Evolutionary conservation across 192 early-diverging fungal species (phyloP), one percentile per base, ranked within the genome.

Genomic region (Linnemannia hyalina): DNA sequence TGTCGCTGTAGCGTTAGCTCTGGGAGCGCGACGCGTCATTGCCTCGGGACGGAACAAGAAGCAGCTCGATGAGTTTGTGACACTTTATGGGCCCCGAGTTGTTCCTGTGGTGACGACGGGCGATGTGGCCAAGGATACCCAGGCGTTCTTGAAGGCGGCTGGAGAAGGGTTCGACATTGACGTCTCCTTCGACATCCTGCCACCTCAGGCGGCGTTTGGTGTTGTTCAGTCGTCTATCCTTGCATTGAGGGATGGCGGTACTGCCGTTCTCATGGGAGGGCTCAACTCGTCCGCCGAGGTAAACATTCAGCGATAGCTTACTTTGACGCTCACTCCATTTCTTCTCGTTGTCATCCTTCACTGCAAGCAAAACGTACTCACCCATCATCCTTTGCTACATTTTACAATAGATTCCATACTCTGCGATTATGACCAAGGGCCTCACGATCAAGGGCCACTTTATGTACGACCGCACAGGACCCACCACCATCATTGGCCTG

Each of bases 21-120:
- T 85, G 75, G 88, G 88, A 47, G 88, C 82, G n/a, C 74, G 88
- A 18, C 78, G 78, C 15, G 80, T 88, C 26, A 41, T 88, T 11
- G 57, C 80, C 23, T 73, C 79, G 18, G 82, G 78, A 38, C 78
- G 79, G 20, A 84, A 75, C 40, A 26, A 55, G 15, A 40, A 44
- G 7, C 70, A 77, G 18, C 65, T 88, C 11, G 77, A 80, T 13
- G 55, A 70, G n/a, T 60, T 77, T 52, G 78, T 81, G 1, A 46
- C 74, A 7, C 38, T 73, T 11, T 80, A 81, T 74, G 82, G 79
- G 1, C 15, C 57, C 8, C 49, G 88, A 9, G 79, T 88, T 35
- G 82, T 74, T 26, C 76, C 82, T 70, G 78, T 88, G 11, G 63
- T 74, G 18, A n/a, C 77, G 6, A 73, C 70, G 16, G 74, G 74